Conservation (phyloP, 495 filamentous ascomycete species). For the Neurospora tetraspora region DNA sequence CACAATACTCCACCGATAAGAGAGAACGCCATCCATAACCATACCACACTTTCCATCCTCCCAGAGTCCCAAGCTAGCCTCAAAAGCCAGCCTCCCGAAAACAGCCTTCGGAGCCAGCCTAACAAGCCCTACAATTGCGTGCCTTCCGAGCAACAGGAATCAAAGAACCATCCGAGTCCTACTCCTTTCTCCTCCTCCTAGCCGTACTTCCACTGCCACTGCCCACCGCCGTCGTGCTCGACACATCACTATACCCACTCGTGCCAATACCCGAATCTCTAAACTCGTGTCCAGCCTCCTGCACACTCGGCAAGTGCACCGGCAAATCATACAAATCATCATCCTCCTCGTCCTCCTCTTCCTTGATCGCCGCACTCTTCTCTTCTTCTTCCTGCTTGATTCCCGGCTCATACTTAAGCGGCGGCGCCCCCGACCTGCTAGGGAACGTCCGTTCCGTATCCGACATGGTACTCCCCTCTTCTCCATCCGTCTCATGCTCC, state of each 20-base stretch:
- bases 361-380: constrained; percentile 11
- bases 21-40: neutral
- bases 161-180: neutral
- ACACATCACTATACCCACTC: constrained; percentile 29
- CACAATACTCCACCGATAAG: neutral
- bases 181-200: constrained; percentile 6
- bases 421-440: constrained; percentile 39
- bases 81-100: neutral
- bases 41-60: neutral
- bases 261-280: constrained; percentile 40
- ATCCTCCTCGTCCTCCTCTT: constrained; percentile 15
- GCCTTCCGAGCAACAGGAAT: neutral
- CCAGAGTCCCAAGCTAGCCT: neutral
- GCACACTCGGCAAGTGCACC: constrained; percentile 11
- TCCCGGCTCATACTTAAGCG: constrained; percentile 28
- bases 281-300: constrained; percentile 18
- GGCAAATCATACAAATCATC: neutral
- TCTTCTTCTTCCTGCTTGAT: neutral
- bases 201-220: neutral
- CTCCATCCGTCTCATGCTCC: constrained; percentile 16
- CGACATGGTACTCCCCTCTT: constrained; percentile 10
- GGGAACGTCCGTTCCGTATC: constrained; percentile 44
- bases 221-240: constrained; percentile 7
- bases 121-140: neutral
- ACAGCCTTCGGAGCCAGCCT: neutral